Conservation (phyloP, 768 basidiomycete species). For the Mycena metata region DNA sequence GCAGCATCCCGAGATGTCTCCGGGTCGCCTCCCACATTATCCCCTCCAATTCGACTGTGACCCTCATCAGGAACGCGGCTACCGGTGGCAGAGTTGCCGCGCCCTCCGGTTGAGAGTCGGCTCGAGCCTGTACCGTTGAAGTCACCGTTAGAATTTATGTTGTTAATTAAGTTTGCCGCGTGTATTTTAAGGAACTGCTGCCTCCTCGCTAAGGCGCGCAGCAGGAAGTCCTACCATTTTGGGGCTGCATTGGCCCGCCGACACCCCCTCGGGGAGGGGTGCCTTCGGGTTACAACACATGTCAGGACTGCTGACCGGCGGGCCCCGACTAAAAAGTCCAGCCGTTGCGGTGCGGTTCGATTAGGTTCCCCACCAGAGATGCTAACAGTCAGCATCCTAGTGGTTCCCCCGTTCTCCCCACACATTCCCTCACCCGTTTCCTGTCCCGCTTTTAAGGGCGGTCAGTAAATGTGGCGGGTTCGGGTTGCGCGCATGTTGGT, state of each 20-base stretch:
- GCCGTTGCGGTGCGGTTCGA: not conserved
- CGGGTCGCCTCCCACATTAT: conserved; percentile 3
- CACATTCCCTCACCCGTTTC: too few relatives aligned
- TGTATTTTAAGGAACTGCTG: conserved; percentile 4
- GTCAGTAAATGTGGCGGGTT: conserved; percentile 1
- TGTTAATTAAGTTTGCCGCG: not conserved
- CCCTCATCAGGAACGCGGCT: not conserved
- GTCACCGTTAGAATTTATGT: conserved; percentile 10
- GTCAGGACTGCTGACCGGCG: not conserved
- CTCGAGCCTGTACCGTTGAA: conserved; percentile 10
- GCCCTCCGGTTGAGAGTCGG: not conserved
- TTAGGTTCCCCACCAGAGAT: not conserved
- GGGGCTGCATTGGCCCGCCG: not conserved
- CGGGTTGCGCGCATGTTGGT: too few relatives aligned
- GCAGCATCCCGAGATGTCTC: not conserved
- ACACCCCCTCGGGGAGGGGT: not conserved
- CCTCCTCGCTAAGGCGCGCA: conserved; percentile 3
- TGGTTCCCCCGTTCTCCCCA: too few relatives aligned
- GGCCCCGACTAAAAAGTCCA: not conserved
- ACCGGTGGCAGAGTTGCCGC: conserved; percentile 1
- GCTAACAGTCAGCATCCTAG: conserved; percentile 1
- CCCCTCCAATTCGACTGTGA: conserved; percentile 1
- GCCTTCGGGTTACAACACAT: not conserved
- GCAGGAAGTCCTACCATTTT: conserved; percentile 16
- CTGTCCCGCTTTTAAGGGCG: not conserved